Conservation (phyloP, 2,329 filamentous ascomycete species). For the Tolypocladium endophyticum region DNA sequence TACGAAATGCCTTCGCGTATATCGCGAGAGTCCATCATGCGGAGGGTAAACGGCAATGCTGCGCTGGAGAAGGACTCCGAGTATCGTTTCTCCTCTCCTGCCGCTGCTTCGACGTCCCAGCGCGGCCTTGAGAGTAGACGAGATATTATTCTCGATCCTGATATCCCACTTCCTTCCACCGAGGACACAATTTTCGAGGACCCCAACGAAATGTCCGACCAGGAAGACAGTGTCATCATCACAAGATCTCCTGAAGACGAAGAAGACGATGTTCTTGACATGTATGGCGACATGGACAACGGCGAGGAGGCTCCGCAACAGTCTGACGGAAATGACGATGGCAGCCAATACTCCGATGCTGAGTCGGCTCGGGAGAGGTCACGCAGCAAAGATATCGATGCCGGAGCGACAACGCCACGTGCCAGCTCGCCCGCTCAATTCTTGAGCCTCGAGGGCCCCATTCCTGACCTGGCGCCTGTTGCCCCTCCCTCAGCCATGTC, state of each 20-base stretch:
- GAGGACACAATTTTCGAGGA: conserved; percentile 58
- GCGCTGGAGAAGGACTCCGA: conserved; percentile 47
- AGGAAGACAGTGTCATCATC: conserved; percentile 53
- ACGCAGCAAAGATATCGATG: conserved; percentile 18
- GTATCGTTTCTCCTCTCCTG: conserved; percentile 53
- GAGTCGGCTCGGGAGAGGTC: conserved; percentile 12
- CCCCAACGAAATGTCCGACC: conserved; percentile 34
- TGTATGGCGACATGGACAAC: conserved; percentile 57
- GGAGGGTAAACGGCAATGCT: conserved; percentile 64
- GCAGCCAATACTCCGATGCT: conserved; percentile 24
- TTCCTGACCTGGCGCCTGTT: conserved; percentile 25
- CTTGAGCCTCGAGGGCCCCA: conserved; percentile 1
- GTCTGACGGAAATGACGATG: conserved; percentile 35
- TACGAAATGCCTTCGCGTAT: conserved; percentile 67
- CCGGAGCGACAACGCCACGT: conserved; percentile 41
- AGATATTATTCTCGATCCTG: conserved; percentile 54
- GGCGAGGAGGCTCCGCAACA: conserved; percentile 38
- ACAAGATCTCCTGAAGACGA: conserved; percentile 54
- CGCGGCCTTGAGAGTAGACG: conserved; percentile 35
- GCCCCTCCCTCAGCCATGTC: neutral
- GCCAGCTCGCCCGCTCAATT: conserved; percentile 19
- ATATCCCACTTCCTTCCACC: conserved; percentile 79
- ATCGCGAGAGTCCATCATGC: conserved; percentile 86
- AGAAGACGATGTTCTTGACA: conserved; percentile 55
- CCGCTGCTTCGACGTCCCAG: conserved; percentile 33